Conservation (phyloP, 352 stramenopile genomes). For the Phytopythium helicoides region DNA sequence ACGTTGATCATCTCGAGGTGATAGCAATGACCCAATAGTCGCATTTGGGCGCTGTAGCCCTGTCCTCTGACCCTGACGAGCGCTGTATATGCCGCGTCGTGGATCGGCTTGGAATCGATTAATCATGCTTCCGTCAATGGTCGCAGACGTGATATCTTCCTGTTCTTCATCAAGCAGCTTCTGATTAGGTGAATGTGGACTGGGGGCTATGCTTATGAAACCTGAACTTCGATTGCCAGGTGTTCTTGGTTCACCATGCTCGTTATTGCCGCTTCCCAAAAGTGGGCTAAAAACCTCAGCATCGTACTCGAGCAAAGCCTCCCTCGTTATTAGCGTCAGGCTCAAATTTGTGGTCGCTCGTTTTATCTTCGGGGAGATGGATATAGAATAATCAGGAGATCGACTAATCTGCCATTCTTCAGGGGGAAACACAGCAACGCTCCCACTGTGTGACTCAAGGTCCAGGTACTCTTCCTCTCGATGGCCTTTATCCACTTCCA, state of each 20-base stretch:
- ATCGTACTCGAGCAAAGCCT: constrained; percentile 63
- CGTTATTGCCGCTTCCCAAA: neutral
- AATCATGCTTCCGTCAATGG: constrained; percentile 5
- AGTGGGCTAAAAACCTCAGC: constrained; percentile 49
- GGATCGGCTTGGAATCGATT: neutral
- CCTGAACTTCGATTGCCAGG: neutral
- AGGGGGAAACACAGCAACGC: constrained; percentile 2
- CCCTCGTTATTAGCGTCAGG: constrained; percentile 30
- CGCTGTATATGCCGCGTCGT: neutral
- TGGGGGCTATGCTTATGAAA: neutral
- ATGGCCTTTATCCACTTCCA: no score
- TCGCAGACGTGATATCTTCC: neutral
- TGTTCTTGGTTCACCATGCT: neutral
- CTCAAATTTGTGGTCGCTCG: constrained; percentile 25
- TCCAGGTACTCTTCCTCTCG: constrained; percentile 4
- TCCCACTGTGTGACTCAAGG: constrained; percentile 1
- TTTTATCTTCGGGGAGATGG: constrained; percentile 16
- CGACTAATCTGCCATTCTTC: constrained; percentile 43
- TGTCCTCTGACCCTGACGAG: neutral
- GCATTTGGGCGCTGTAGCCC: neutral
- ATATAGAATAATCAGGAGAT: constrained; percentile 46
- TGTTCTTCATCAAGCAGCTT: neutral
- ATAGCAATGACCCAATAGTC: constrained; percentile 6
- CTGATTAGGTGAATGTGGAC: neutral
- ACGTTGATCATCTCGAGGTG: constrained; percentile 5